phyloP scores from a whole-genome alignment of 441 rosid species.

The Gossypium lobatum region DNA sequence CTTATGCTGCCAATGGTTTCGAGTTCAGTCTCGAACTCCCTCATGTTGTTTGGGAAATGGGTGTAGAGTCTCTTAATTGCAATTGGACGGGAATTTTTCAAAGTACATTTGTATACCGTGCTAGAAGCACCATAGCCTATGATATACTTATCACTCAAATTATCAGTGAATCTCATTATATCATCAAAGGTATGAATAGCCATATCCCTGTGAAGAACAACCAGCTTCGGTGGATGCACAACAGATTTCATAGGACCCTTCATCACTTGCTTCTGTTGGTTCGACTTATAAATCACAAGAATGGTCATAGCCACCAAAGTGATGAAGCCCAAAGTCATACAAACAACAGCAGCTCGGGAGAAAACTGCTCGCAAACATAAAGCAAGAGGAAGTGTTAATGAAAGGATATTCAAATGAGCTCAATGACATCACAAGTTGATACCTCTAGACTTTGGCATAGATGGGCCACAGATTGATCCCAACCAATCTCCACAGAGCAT shows the following conservation, averaged over 20 bases:
- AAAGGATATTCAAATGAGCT: neutral
- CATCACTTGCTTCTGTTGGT: slow-evolving; percentile 32
- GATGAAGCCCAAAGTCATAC: slow-evolving; percentile 56
- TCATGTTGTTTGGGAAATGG: slow-evolving; percentile 51
- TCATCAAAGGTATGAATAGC: slow-evolving; percentile 87
- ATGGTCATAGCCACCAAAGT: slow-evolving; percentile 43
- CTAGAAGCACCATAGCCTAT: slow-evolving; percentile 89
- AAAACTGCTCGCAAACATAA: slow-evolving; percentile 19
- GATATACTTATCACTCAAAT: slow-evolving; percentile 67
- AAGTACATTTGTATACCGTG: slow-evolving; percentile 71
- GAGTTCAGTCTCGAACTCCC: slow-evolving; percentile 86
- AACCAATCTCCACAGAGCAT: slow-evolving; percentile 78
- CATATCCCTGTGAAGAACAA: slow-evolving; percentile 94
- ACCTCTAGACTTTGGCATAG: slow-evolving; percentile 55
- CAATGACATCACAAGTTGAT: neutral
- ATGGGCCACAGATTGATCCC: slow-evolving; percentile 67
- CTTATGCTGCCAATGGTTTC: slow-evolving; percentile 92
- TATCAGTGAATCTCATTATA: slow-evolving; percentile 81
- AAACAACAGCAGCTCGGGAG: slow-evolving; percentile 53
- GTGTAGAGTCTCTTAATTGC: slow-evolving; percentile 88
- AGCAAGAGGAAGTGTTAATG: neutral
- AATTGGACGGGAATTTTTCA: slow-evolving; percentile 80
- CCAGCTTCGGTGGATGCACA: slow-evolving; percentile 74
- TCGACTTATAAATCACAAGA: slow-evolving; percentile 62
- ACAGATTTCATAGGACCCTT: slow-evolving; percentile 28